Base-by-base conservation (phyloP, 1,139 yeast species). In the Geotrichum reessii region DNA sequence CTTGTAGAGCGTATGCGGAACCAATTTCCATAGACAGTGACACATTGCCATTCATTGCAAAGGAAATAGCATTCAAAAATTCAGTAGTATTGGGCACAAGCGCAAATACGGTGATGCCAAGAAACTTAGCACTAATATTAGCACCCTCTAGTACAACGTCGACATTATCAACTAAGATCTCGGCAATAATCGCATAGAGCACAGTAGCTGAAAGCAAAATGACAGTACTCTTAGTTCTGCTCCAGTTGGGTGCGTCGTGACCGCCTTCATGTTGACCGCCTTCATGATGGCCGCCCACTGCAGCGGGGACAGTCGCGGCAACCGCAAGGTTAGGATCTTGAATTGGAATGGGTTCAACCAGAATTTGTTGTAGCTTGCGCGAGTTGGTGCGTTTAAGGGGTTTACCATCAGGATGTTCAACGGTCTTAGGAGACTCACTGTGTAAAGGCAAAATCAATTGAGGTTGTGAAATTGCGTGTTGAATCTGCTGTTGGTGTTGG, bases 191-290 rank as follows among this genome's bases (percentile, higher is more conserved):
- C 0, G 99, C 98, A 72, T 93, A 93, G 42, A 91, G 74, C 12
- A 92, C 65, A 0, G 99, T 93, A 0, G 99, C 95, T 2, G 87
- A 81, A 12, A 93, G 76, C 56, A 93, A 77, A 53, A 93, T 92
- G n/a, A 87, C 81, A 0, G 96, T 81, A 3, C 97, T 88, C 73
- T 92, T 92, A 17, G 78, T 76, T 65, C 95, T 80, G 11, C 96
- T 86, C 99, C 99, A 93, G 70, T 93, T 93, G 49, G 99, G 98
- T 0, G 97, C 96, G 71, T 92, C 98, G 66, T 93, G 99, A 0
- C 96, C 96, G 3, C 87, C 86, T 9, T 73, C 74, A 47, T 71
- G 75, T 9, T 37, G 44, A 19, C 44, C 44, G 19, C 44, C 44
- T 9, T 73, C 74, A 47, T 71, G 75, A 9, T 37, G 44, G 44